Percentiles rank a stretch among this genome's conserved stretches.
phyloP scores from a whole-genome alignment of 1,284 basidiomycete genomes.

The Ceratobasidium sp. region DNA sequence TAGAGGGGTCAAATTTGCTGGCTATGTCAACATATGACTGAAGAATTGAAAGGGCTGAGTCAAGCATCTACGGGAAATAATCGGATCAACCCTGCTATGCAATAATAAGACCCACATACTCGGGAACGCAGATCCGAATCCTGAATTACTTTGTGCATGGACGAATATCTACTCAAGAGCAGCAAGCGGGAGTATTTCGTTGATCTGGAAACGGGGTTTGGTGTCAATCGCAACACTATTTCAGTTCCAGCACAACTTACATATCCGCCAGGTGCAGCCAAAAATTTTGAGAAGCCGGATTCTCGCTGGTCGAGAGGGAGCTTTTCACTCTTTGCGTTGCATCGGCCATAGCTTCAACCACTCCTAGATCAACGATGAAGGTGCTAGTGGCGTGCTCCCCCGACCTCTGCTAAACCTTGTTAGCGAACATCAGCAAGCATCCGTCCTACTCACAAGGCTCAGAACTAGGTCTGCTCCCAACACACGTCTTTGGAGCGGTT shows the following conservation, averaged over 20 bases:
- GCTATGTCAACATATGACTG: constrained; percentile 18
- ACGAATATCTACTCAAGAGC: constrained; percentile 8
- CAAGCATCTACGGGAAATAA: constrained; percentile 25
- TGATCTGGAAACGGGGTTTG: background rate
- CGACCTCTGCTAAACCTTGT: background rate
- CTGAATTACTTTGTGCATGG: background rate
- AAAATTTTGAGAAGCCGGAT: background rate
- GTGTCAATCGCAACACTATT: too few relatives aligned
- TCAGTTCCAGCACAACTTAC: background rate
- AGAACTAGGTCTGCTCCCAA: background rate
- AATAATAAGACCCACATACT: constrained; percentile 26
- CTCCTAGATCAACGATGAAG: background rate
- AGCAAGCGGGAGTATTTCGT: constrained; percentile 31
- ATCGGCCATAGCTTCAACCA: constrained; percentile 1
- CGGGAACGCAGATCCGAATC: constrained; percentile 5
- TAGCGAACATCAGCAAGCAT: background rate
- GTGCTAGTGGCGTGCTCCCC: constrained; percentile 17
- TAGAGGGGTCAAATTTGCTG: background rate
- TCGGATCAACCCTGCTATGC: background rate
- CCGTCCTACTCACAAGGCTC: background rate
- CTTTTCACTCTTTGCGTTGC: background rate
- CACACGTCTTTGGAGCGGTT: background rate
- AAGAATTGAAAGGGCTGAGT: constrained; percentile 20
- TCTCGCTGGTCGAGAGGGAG: background rate
- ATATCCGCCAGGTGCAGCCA: constrained; percentile 29